A percentile compares a stretch with the other conserved stretches of the same genome.
Evolutionary conservation across 2,329 filamentous ascomycete genomes (phyloP).

Genomic region (Penicillium brasilianum): DNA sequence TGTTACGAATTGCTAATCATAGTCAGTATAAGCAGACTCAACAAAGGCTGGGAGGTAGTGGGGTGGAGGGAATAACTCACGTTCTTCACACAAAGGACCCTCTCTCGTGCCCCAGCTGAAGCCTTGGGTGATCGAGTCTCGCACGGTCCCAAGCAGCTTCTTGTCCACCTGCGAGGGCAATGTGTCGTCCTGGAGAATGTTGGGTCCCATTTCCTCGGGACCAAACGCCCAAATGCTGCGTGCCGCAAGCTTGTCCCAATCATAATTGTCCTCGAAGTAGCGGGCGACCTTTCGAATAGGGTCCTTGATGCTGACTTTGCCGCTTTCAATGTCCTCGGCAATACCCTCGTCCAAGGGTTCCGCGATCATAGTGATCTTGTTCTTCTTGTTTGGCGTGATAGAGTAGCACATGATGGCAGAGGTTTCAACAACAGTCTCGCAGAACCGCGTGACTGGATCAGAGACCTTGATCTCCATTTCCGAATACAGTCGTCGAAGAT

Average conservation of each 20-base stretch:
- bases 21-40: slow-evolving; percentile 32
- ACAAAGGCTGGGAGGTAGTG: slow-evolving; percentile 20
- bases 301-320: slow-evolving; percentile 88
- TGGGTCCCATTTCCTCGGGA: slow-evolving; percentile 90
- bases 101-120: slow-evolving; percentile 97
- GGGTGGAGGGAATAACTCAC: slow-evolving; percentile 58
- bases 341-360: slow-evolving; percentile 95
- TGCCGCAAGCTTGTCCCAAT: slow-evolving; percentile 92
- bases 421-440: slow-evolving; percentile 96
- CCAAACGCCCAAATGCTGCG: slow-evolving; percentile 99
- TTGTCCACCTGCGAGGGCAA: slow-evolving; percentile 93
- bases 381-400: slow-evolving; percentile 98
- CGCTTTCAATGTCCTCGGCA: slow-evolving; percentile 89
- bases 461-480: slow-evolving; percentile 99
- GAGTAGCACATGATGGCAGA: slow-evolving; percentile 98
- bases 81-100: slow-evolving; percentile 96
- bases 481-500: slow-evolving; percentile 88
- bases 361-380: slow-evolving; percentile 98
- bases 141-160: slow-evolving; percentile 81
- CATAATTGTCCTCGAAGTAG: slow-evolving; percentile 96
- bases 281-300: slow-evolving; percentile 91
- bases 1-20: slow-evolving; percentile 83
- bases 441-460: slow-evolving; percentile 95
- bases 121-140: slow-evolving; percentile 91
- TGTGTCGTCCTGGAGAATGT: slow-evolving; percentile 96